Conservation (phyloP, 2,329 filamentous ascomycete genomes). For the Tothia fuscella region DNA sequence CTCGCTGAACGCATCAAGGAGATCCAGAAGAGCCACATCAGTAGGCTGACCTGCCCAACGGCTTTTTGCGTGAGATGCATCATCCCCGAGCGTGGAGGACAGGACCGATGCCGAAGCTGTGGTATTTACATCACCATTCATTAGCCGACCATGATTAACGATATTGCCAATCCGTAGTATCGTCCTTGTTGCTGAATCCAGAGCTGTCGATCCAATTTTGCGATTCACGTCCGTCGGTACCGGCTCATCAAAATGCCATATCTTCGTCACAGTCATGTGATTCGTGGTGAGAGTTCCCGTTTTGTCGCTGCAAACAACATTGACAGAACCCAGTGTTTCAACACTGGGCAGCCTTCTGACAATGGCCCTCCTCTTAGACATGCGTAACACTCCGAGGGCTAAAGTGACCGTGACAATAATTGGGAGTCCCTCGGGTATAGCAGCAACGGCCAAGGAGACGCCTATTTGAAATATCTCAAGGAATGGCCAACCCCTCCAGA, state of each 20-base stretch:
- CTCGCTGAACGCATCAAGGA: conserved; percentile 82
- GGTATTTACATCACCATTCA: conserved; percentile 53
- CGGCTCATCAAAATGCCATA: conserved; percentile 79
- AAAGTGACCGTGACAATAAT: conserved; percentile 98
- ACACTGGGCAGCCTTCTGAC: conserved; percentile 93
- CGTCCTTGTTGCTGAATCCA: conserved; percentile 62
- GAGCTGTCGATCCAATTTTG: conserved; percentile 40
- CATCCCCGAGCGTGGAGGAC: conserved; percentile 65
- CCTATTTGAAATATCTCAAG: conserved; percentile 97
- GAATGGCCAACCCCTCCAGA: conserved; percentile 77
- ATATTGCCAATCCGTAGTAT: conserved; percentile 90
- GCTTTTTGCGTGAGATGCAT: conserved; percentile 56
- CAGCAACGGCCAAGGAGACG: conserved; percentile 89
- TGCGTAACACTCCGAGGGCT: conserved; percentile 85
- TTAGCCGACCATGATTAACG: conserved; percentile 82
- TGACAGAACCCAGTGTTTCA: conserved; percentile 94
- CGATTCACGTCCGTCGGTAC: conserved; percentile 45
- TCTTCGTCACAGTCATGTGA: conserved; percentile 93
- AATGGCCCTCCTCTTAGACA: conserved; percentile 92
- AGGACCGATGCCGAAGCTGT: conserved; percentile 65
- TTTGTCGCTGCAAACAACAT: conserved; percentile 98
- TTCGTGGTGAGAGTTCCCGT: conserved; percentile 92
- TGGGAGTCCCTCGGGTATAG: conserved; percentile 88
- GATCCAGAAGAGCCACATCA: conserved; percentile 90
- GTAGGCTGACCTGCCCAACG: conserved; percentile 96